phyloP scores from a whole-genome alignment of 2,329 filamentous ascomycete genomes.

The Penicillium sp. region DNA sequence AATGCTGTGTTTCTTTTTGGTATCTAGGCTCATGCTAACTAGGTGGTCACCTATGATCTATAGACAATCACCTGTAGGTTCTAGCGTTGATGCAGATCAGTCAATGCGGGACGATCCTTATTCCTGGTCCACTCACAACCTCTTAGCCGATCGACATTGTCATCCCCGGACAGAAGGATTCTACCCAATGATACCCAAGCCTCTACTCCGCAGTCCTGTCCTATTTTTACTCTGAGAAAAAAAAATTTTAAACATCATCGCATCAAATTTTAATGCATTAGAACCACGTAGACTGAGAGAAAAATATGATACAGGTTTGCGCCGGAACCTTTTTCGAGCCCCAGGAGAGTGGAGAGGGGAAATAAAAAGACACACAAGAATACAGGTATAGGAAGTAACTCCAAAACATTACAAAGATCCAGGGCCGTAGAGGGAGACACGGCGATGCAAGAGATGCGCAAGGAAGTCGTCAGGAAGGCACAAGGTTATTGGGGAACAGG shows the following conservation, averaged over 20 bases:
- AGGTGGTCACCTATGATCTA: neutral
- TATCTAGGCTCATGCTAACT: neutral
- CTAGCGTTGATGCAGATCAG: neutral
- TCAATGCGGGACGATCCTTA: conserved; percentile 4
- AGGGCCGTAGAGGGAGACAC: conserved; percentile 27
- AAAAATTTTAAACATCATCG: neutral
- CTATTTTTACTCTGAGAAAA: neutral
- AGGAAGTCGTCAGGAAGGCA: conserved; percentile 21
- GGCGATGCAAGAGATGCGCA: conserved; percentile 35
- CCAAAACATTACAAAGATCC: conserved; percentile 28
- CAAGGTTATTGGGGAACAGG: neutral
- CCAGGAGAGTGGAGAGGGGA: conserved; percentile 23
- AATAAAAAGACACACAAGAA: conserved; percentile 17
- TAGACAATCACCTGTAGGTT: neutral
- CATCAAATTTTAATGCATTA: conserved; percentile 16
- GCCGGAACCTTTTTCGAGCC: conserved; percentile 22
- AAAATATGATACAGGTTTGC: conserved; percentile 26
- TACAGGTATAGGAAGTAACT: conserved; percentile 26
- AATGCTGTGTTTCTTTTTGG: neutral
- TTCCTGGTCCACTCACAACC: neutral
- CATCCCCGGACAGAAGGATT: neutral
- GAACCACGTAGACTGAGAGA: conserved; percentile 11
- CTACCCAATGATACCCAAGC: neutral
- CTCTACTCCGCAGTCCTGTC: neutral
- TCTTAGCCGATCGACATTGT: neutral